A percentile compares a stretch with the other conserved stretches of the same genome.
These are phyloP conservation scores for Mortierella claussenii DNA, from an alignment of 192 early-diverging fungal genomes.

Conservation along the genomic window DNA sequence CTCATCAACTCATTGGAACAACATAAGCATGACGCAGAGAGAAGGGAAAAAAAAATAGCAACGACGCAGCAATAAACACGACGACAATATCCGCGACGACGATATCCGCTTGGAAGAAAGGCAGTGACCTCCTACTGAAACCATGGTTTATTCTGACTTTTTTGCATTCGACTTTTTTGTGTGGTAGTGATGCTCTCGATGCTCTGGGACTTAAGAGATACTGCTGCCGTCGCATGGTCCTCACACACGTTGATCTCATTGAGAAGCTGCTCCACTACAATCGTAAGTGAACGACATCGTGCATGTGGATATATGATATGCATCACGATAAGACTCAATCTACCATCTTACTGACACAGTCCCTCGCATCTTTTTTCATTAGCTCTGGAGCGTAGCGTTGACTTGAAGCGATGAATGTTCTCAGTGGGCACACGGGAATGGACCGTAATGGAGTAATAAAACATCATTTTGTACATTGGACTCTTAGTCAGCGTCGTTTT, in stretches of 20 bases:
- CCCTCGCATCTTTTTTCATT: neutral
- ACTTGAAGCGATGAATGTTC: conserved; percentile 51
- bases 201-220: conserved; percentile 85
- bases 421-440: too few relatives aligned
- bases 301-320: neutral
- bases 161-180: neutral
- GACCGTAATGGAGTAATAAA: conserved; percentile 11
- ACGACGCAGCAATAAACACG: neutral
- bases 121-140: too few relatives aligned
- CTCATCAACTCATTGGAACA: too few relatives aligned
- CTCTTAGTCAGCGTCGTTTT: too few relatives aligned
- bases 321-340: neutral
- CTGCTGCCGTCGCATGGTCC: conserved; percentile 98
- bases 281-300: conserved; percentile 57
- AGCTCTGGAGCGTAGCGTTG: conserved; percentile 47
- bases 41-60: too few relatives aligned
- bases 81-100: neutral
- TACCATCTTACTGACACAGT: neutral
- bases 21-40: too few relatives aligned
- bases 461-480: conserved; percentile 8
- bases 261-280: conserved; percentile 98
- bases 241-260: conserved; percentile 98
- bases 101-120: too few relatives aligned
- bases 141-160: too few relatives aligned
- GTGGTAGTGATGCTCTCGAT: conserved; percentile 75